These are phyloP conservation scores for Quillaja saponaria DNA, from an alignment of 306 rosid species.

Conservation along the genomic window DNA sequence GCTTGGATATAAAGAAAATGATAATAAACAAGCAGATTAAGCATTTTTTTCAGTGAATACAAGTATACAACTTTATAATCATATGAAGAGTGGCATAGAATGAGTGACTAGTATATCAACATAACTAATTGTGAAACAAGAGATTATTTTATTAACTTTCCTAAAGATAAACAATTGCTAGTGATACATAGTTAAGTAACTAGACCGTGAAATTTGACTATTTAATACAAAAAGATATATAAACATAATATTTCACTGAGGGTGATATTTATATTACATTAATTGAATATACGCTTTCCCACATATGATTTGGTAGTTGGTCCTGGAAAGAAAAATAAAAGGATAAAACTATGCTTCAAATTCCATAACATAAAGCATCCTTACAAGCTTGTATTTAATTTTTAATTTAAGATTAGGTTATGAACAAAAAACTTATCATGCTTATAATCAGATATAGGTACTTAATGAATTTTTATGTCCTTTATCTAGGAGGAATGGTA, in stretches of 20 bases:
- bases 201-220: neutral
- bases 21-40: neutral
- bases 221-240: constrained; percentile 4
- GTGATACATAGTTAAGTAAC: constrained; percentile 10
- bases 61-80: constrained; percentile 11
- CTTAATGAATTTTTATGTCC: neutral
- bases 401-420: neutral
- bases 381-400: neutral
- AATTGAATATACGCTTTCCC: constrained; percentile 34
- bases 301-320: constrained; percentile 19
- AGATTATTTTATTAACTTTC: constrained; percentile 13
- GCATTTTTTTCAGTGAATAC: constrained; percentile 2
- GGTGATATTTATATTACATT: constrained; percentile 31
- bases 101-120: neutral
- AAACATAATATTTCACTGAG: constrained; percentile 9
- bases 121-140: constrained; percentile 16
- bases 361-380: constrained; percentile 13
- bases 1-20: constrained; percentile 9
- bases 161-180: neutral
- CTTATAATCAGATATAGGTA: neutral
- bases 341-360: constrained; percentile 26
- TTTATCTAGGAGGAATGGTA: neutral
- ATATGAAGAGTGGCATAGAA: constrained; percentile 2
- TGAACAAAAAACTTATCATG: neutral
- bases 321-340: constrained; percentile 34